Conservation (phyloP, 2,329 filamentous ascomycete species). For the Calonectria ilicicola region DNA sequence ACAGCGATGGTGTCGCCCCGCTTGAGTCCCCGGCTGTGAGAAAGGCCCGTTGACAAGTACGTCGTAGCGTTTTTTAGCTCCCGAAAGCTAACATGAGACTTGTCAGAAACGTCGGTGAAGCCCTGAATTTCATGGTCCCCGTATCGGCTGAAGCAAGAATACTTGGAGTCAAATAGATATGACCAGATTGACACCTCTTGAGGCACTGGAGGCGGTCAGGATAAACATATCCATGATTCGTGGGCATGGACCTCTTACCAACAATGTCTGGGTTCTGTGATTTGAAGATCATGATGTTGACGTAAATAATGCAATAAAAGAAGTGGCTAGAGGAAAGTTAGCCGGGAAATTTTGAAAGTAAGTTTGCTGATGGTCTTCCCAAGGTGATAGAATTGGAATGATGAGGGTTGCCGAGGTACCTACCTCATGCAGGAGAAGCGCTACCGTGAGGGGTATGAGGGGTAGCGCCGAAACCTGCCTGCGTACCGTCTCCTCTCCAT, state of each 20-base stretch:
- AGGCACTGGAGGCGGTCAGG: constrained; percentile 55
- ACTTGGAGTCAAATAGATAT: constrained; percentile 69
- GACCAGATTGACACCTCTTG: constrained; percentile 68
- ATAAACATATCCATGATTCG: no score
- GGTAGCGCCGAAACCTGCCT: background rate
- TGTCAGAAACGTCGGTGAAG: constrained; percentile 70
- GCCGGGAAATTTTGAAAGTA: no score
- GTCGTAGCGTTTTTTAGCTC: constrained; percentile 69
- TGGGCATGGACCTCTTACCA: background rate
- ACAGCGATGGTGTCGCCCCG: constrained; percentile 68
- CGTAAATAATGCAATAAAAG: background rate
- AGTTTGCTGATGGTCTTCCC: no score
- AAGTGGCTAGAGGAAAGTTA: no score
- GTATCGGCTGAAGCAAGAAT: constrained; percentile 42
- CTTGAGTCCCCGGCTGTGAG: constrained; percentile 62
- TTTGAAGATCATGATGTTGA: constrained; percentile 26
- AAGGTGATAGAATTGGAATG: no score
- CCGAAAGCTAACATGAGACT: constrained; percentile 68
- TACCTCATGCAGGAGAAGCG: no score
- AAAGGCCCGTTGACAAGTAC: constrained; percentile 70
- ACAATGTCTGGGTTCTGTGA: constrained; percentile 26
- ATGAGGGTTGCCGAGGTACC: background rate
- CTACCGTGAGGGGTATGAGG: background rate
- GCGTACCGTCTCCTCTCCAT: background rate
- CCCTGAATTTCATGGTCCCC: constrained; percentile 56